These are phyloP conservation scores for Acanthamoeba royreba DNA, from an alignment of 208 protist species.

Conservation along the genomic window DNA sequence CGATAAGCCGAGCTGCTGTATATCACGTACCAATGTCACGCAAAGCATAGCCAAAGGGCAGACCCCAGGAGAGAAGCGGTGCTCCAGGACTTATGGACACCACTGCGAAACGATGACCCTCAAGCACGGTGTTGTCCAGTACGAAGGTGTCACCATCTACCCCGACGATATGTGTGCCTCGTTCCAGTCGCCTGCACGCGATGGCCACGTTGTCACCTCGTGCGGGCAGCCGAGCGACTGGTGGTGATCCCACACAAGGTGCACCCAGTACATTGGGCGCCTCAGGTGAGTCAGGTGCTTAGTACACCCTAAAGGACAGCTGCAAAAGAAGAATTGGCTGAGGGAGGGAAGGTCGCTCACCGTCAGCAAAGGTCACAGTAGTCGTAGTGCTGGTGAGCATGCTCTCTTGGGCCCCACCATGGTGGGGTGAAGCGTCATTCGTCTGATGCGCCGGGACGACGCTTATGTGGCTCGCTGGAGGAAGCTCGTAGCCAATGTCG, in stretches of 20 bases:
- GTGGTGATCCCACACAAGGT: background rate
- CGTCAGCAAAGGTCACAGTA: no score
- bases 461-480: background rate
- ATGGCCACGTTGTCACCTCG: background rate
- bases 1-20: background rate
- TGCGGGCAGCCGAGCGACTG: background rate
- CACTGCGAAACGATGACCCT: constrained; percentile 62
- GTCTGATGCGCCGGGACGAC: no score
- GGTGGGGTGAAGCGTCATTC: no score
- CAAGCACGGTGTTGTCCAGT: constrained; percentile 43
- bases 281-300: no score
- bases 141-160: background rate
- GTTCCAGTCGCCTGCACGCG: background rate
- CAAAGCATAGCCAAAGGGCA: constrained; percentile 57
- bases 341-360: no score
- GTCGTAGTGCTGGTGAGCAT: no score
- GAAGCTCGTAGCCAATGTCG: background rate
- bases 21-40: background rate
- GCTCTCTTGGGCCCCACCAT: no score
- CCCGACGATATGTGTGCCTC: background rate
- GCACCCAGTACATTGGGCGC: background rate
- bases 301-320: no score
- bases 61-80: constrained; percentile 48
- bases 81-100: background rate
- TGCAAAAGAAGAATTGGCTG: no score